Base-by-base conservation (phyloP, 805 yeast genomes). In the Limtongia smithiae region DNA sequence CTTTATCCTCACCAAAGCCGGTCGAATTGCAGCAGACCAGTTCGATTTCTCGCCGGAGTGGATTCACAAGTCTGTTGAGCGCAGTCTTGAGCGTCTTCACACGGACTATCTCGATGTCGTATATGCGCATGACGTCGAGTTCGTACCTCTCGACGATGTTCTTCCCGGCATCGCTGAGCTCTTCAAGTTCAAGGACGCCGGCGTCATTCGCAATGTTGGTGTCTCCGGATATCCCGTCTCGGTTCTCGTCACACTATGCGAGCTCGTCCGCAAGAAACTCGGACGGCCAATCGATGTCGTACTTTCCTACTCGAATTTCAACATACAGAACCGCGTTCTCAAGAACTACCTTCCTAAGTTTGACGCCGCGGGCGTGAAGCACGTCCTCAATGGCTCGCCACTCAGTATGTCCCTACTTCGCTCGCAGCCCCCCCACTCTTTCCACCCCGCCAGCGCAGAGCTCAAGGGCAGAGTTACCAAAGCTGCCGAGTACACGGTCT, bases 51-150 rank as follows among this genome's bases (percentile, higher is more conserved):
- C 83, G 0, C 73, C 82, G 3, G 72, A 66, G 21, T 70, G 78
- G 66, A 81, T 90, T 43, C 71, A 81, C 25, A 65, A 67, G 37
- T 82, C 91, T 9, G 82, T 90, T 2, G 48, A 61, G 31, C 72
- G 96, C 57, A 83, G 95, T 4, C 69, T 85, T 45, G 64, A 77
- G 39, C 70, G 96, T 48, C 73, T 90, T 44, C 63, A 75, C 35
- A 85, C 95, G 0, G 51, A 59, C 2, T 87, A 88, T 64, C 64
- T 91, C 55, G 97, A 90, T 65, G 68, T 85, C 51, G 90, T 91
- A 4, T 86, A 85, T 65, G 71, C 89, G 58, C 97, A 91, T 67
- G 97, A 90, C 63, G 79, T 89, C 40, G 97, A 90, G 64, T 91
- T 90, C 66, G 84, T 81, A 6, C 64, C 74, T 0, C 76, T 75